A percentile compares a stretch with the other conserved stretches of the same genome.
phyloP scores from a whole-genome alignment of 2,329 filamentous ascomycete species.

The Teratosphaeria pseudoeucalypti region DNA sequence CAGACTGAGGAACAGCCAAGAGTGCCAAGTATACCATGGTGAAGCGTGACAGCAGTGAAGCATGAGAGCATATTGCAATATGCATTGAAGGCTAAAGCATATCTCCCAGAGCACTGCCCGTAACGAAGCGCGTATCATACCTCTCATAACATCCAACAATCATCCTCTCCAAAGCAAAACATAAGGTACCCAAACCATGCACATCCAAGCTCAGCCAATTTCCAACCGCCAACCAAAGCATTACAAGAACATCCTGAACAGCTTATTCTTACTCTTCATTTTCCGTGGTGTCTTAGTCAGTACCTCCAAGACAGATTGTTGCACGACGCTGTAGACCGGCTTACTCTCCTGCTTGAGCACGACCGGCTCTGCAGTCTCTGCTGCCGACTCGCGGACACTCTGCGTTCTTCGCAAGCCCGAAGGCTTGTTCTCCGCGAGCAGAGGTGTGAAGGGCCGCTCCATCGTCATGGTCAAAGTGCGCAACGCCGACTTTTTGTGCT shows the following conservation, averaged over 20 bases:
- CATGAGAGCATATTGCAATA: background rate
- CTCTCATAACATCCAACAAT: background rate
- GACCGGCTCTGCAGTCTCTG: constrained; percentile 3
- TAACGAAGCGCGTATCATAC: background rate
- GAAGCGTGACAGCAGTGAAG: background rate
- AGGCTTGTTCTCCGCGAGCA: constrained; percentile 16
- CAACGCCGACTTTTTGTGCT: constrained; percentile 18
- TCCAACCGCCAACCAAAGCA: background rate
- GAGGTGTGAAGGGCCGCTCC: constrained; percentile 25
- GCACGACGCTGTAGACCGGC: constrained; percentile 15
- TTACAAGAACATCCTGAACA: constrained; percentile 15
- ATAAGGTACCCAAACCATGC: background rate
- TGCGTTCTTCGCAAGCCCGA: constrained; percentile 18
- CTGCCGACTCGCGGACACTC: constrained; percentile 16
- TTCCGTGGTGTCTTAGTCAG: constrained; percentile 13
- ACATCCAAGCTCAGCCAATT: background rate
- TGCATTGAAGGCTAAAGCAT: background rate
- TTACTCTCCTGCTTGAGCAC: background rate
- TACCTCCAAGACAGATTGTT: constrained; percentile 8
- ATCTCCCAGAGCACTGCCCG: background rate
- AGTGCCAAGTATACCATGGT: background rate
- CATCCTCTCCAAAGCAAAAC: background rate
- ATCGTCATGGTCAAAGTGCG: constrained; percentile 24
- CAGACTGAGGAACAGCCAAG: no score
- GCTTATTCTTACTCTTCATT: constrained; percentile 14